Evolutionary conservation across 2,329 filamentous ascomycete genomes (phyloP).

Genomic region (Talaromyces sp.): DNA sequence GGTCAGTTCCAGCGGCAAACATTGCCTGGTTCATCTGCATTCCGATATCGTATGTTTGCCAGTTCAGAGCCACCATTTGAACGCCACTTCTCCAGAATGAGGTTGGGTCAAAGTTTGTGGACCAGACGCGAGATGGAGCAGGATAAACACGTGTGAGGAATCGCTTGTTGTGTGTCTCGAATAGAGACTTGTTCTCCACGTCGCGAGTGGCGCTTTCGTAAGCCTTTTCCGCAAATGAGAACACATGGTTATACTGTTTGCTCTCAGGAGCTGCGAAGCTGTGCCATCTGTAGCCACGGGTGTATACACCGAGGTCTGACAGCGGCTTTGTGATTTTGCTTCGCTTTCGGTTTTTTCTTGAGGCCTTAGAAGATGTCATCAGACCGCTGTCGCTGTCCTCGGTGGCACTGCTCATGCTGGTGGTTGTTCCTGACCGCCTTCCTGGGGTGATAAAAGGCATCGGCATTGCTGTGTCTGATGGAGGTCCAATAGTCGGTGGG

Average conservation of each 20-base stretch:
- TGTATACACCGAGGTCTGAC: conserved; percentile 77
- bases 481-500: conserved; percentile 48
- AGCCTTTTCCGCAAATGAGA: conserved; percentile 86
- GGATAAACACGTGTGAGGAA: conserved; percentile 95
- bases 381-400: conserved; percentile 70
- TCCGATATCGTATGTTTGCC: conserved; percentile 94
- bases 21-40: conserved; percentile 97
- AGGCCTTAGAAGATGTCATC: conserved; percentile 49
- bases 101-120: conserved; percentile 91
- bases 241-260: conserved; percentile 87
- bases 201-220: conserved; percentile 77
- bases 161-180: conserved; percentile 86
- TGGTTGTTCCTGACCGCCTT: conserved; percentile 43
- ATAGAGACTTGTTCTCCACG: conserved; percentile 66
- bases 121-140: conserved; percentile 71
- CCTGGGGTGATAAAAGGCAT: conserved; percentile 36
- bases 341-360: conserved; percentile 57
- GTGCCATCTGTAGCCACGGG: conserved; percentile 74
- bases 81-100: conserved; percentile 92
- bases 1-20: conserved; percentile 85
- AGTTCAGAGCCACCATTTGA: conserved; percentile 96
- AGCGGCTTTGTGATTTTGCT: conserved; percentile 75
- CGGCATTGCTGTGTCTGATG: conserved; percentile 40
- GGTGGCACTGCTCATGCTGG: conserved; percentile 55
- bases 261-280: conserved; percentile 75